A percentile compares a stretch with the other conserved stretches of the same genome.
phyloP scores from a whole-genome alignment of 75 land plant species.

The Selaginella moellendorffii region DNA sequence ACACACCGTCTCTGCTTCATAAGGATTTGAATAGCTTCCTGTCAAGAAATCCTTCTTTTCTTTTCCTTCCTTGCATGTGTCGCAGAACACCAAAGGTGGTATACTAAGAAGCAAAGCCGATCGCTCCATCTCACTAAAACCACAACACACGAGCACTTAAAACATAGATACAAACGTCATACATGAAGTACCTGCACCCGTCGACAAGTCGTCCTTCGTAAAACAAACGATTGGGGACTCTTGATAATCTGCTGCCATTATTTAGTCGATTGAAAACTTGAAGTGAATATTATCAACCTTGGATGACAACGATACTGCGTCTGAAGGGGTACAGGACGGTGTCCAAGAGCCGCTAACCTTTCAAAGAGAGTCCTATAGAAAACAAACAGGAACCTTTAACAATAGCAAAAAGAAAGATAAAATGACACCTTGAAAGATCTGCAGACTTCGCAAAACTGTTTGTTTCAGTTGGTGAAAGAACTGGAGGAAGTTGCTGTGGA shows the following conservation, averaged over 20 bases:
- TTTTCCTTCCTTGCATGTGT: slow-evolving; percentile 19
- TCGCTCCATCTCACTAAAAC: slow-evolving; percentile 16
- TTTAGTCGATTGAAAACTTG: neutral
- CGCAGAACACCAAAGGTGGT: slow-evolving; percentile 24
- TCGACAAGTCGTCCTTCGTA: slow-evolving; percentile 16
- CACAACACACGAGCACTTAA: too few relatives aligned
- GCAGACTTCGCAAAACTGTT: neutral
- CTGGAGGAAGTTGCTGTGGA: slow-evolving; percentile 21
- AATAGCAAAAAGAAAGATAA: neutral
- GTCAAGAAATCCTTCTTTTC: slow-evolving; percentile 17
- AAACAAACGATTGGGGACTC: slow-evolving; percentile 19
- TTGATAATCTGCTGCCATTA: slow-evolving; percentile 16
- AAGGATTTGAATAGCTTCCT: slow-evolving; percentile 16
- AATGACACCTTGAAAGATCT: neutral
- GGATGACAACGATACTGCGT: slow-evolving; percentile 31
- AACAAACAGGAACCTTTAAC: neutral
- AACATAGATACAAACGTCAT: neutral
- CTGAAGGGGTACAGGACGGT: neutral
- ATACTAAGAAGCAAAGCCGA: slow-evolving; percentile 19
- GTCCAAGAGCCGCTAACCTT: neutral
- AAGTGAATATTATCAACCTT: slow-evolving; percentile 11
- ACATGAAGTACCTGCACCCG: slow-evolving; percentile 21
- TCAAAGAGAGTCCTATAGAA: neutral
- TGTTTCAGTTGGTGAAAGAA: slow-evolving; percentile 3
- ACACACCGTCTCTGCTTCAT: slow-evolving; percentile 20